Evolutionary conservation across 257 asterid species (phyloP), one percentile per base, ranked within the genome.

Genomic region (Scutellaria barbata): DNA sequence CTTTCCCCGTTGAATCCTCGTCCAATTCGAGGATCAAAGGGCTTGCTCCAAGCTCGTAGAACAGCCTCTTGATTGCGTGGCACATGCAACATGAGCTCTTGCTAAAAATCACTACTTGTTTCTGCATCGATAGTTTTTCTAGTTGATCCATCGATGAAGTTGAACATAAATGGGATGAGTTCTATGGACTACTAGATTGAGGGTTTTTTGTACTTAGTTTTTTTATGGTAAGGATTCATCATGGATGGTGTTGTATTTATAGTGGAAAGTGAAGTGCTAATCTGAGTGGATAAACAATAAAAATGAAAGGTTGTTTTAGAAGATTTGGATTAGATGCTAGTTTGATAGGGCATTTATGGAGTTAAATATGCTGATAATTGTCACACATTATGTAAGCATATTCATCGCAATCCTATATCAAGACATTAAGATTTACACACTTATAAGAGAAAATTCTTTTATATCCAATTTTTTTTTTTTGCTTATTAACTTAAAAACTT

Each of bases 81-180:
- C 94, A 83, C 90, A 87, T 85, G 84, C 90, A 85, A 33, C 93
- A 87, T 13, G 87, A 68, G 61, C 83, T 85, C 88, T 87, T 83
- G 52, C 87, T 85, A 66, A 87, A 87, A 6, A 87, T 83, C 83
- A 87, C 87, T 0, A 85, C 89, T 41, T 62, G 35, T 59, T 45
- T 85, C 62, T 80, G 82, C 22, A 86, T 81, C 14, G 74, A 53
- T 0, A 69, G 37, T n/a, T 46, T 30, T 41, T 25, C 4, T n/a
- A 56, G 22, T 14, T 64, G 11, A 69, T 56, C 74, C 74, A 69
- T 69, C 7, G 14, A 54, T 54, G 14, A 54, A 20, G 3, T 10
- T 22, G 25, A 22, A 22, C 2, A 2, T 22, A 2, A 22, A 22
- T 22, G 25, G 2, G 25, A 22, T 2, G 1, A 22, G 25, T 22